Evolutionary conservation across 2,329 filamentous ascomycete species (phyloP), one percentile per base, ranked within the genome.

Genomic region (Aotearoamyces nothofagi): DNA sequence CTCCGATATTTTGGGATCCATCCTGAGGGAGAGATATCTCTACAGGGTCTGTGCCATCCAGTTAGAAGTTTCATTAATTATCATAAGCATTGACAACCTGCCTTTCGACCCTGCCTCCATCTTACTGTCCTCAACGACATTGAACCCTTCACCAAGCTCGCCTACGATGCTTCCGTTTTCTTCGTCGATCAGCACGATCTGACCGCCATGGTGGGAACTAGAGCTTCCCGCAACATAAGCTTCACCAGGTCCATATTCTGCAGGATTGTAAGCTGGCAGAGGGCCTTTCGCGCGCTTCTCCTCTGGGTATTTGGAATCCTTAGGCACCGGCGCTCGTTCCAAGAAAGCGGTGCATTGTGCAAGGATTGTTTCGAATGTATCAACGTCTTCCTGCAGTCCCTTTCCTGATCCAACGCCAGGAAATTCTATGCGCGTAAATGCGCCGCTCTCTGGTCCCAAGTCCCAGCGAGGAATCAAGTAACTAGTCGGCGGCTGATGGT

Each of bases 331-430:
- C 7, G 81, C 77, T 24, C 84, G 73, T 53, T 96, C 87, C 4
- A 93, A 68, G 52, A 98, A 96, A 2, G 87, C 82, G 2, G 87
- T 96, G 54, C 87, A 96, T 56, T 96, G 84, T n/a, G 87, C 87
- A 28, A 96, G 65, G 39, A 96, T 96, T 3, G 87, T 94, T 60
- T 96, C 87, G 46, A 94, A 96, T 1, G 87, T 96, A 49, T 94
- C 84, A 23, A 92, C 65, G 51, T 94, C 87, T 50, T 96, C 86
- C 52, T 94, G 84, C 1, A 80, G 69, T 15, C 80, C 77, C 17
- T 68, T 62, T 17, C 80, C 74, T 35, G 63, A 72, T 12, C 81
- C 81, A 14, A 79, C 59, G 3, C 64, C 51, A 0, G 86, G 86
- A 41, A 98, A 96, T 50, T 94, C 79, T 47, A 98, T 83, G 32